Evolutionary conservation across 129 eudicot species (phyloP), one percentile per base, ranked within the genome.

Genomic region (Lactuca saligna): DNA sequence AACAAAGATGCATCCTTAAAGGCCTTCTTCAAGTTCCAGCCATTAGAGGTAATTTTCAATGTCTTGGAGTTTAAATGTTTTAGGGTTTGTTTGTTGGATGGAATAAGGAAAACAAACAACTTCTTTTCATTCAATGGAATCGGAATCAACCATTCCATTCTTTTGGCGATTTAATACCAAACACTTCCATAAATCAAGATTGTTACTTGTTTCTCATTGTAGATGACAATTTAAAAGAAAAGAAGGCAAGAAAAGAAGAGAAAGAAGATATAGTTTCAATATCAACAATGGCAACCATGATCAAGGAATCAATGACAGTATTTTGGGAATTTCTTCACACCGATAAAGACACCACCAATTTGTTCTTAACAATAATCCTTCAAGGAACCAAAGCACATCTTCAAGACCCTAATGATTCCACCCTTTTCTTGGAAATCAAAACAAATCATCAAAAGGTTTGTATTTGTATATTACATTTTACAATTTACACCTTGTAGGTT

Each of bases 21-120:
- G 42, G 72, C 66, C 84, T 93, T 75, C 92, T 93, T 75, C 98
- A 89, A 46, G 98, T 93, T 60, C 98, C 98, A 2, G 55, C 73
- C 10, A 78, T 93, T 38, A 92, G 65, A 89, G 96, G 98, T 92
- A 78, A 51, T 5, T 41, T 15, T 34, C 1, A 57, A 32, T 53
- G 38, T 69, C 57, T 38, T 46, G 34, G 9, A 41, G 12, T 8
- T 46, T 46, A 11, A 53, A 53, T 53, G 1, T 10, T 12, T 46
- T 46, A 46, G 3, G 4, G 1, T 25, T 25, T 25, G 15, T 46
- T 46, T 12, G 15, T 39, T 39, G 44, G 44, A 39, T 5, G 10
- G 6, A 25, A 25, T 25, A 2, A 13, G 9, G 8, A 39, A 39
- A 39, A 39, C 44, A 39, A 39, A 0, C 44, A 39, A 39, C 44